phyloP scores from a whole-genome alignment of 352 stramenopile genomes.

The Pythium phragmitis region DNA sequence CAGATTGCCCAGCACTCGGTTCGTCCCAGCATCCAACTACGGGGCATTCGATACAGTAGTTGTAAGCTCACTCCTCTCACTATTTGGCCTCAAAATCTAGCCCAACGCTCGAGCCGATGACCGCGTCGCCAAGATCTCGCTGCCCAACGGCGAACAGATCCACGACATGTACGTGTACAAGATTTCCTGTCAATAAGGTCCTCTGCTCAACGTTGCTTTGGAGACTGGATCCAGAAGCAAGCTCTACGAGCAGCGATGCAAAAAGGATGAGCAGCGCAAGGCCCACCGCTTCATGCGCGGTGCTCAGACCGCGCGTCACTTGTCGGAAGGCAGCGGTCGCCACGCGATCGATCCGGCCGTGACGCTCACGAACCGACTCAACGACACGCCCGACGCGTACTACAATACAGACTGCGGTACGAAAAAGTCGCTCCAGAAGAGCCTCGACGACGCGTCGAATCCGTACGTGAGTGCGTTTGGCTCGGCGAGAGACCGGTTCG shows the following conservation, averaged over 20 bases:
- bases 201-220: background rate
- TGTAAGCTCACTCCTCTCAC: background rate
- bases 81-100: slow-evolving; percentile 3
- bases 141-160: slow-evolving; percentile 70
- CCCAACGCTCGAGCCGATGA: slow-evolving; percentile 13
- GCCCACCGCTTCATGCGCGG: slow-evolving; percentile 51
- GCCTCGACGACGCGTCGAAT: slow-evolving; percentile 47
- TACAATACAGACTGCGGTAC: slow-evolving; percentile 66
- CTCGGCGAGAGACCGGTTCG: slow-evolving; percentile 65
- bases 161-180: slow-evolving; percentile 53
- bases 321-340: slow-evolving; percentile 23
- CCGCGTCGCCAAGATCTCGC: slow-evolving; percentile 39
- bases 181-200: background rate
- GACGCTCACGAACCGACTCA: slow-evolving; percentile 40
- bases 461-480: slow-evolving; percentile 54
- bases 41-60: background rate
- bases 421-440: slow-evolving; percentile 58
- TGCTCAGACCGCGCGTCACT: slow-evolving; percentile 32
- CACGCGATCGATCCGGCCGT: slow-evolving; percentile 55
- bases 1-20: slow-evolving; percentile 36
- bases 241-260: slow-evolving; percentile 58
- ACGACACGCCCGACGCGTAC: slow-evolving; percentile 46
- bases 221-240: slow-evolving; percentile 46
- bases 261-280: slow-evolving; percentile 64
- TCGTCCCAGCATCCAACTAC: background rate